A percentile compares a stretch with the other conserved stretches of the same genome.
Conservation (phyloP, 805 yeast species). For the Suhomyces faveliae region DNA sequence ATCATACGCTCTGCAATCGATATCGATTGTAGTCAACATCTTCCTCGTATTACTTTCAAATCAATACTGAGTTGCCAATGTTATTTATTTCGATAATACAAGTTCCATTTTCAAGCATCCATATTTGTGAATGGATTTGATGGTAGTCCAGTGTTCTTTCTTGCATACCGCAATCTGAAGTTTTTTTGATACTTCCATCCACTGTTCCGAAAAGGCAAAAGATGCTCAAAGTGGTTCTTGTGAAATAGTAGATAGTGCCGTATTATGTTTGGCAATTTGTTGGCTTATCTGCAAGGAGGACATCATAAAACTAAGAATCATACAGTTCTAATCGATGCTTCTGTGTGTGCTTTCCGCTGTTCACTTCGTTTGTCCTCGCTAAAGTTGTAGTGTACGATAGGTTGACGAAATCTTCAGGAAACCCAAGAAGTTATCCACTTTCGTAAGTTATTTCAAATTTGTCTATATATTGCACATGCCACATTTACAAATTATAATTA, state of each 20-base stretch:
- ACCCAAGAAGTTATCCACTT: too few relatives aligned
- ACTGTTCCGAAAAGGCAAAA: slow-evolving; percentile 69
- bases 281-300: slow-evolving; percentile 48
- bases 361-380: slow-evolving; percentile 43
- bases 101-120: slow-evolving; percentile 51
- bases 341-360: slow-evolving; percentile 54
- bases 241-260: slow-evolving; percentile 57
- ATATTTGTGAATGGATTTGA: slow-evolving; percentile 54
- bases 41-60: slow-evolving; percentile 51
- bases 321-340: slow-evolving; percentile 61
- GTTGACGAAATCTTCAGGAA: too few relatives aligned
- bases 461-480: background rate
- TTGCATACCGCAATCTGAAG: slow-evolving; percentile 72
- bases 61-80: too few relatives aligned
- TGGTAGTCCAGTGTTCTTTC: slow-evolving; percentile 60
- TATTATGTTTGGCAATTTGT: slow-evolving; percentile 59
- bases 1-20: slow-evolving; percentile 58
- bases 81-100: slow-evolving; percentile 38
- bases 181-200: slow-evolving; percentile 70
- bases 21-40: slow-evolving; percentile 55
- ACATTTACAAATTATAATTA: background rate
- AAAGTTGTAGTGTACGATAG: background rate
- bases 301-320: slow-evolving; percentile 60
- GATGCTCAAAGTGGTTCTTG: slow-evolving; percentile 63
- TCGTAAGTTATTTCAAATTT: too few relatives aligned